Evolutionary conservation across 2,329 filamentous ascomycete species (phyloP), one percentile per base, ranked within the genome.

Genomic region (Fusarium dimerum): DNA sequence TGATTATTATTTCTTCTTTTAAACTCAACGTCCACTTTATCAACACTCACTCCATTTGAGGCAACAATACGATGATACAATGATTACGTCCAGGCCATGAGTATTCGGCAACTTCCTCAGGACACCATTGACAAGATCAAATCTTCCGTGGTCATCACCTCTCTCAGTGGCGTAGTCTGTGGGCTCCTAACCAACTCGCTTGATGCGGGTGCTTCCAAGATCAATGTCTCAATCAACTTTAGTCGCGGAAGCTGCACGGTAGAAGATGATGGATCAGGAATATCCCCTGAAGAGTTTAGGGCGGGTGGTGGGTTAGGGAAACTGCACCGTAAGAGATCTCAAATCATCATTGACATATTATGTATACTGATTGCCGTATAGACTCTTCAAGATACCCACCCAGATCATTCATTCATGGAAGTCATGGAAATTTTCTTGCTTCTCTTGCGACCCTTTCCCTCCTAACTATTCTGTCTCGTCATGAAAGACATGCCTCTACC

Each of bases 211-310:
- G 87, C 92, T 15, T 80, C 77, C 34, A 88, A 80, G 50, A 73
- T 97, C 56, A 82, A 82, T 48, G 76, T 96, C 49, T 81, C 79
- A 1, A 76, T 96, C 18, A 89, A 97, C 71, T 91, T 90, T 67
- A 70, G 73, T 48, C 85, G 87, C 20, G 93, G 92, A 6, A 84
- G 82, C 60, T 96, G 92, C 70, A 78, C 80, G 0, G 81, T 97
- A 6, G 89, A 96, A 65, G 94, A 99, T 68, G 82, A 97, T 71
- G 94, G 94, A 2, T 51, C 76, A 15, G 94, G 94, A 0, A 95
- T 99, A 43, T 68, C 76, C 2, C 83, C 88, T 1, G 65, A 70
- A 2, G 92, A 97, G 60, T 97, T 97, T 62, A 66, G 66, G n/a
- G 75, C 82, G 3, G 69, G 73, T 43, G 91, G 91, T 5, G 87